Evolutionary conservation across 2,329 filamentous ascomycete genomes (phyloP).

Genomic region (Stachybotrys chlorohalonatus): DNA sequence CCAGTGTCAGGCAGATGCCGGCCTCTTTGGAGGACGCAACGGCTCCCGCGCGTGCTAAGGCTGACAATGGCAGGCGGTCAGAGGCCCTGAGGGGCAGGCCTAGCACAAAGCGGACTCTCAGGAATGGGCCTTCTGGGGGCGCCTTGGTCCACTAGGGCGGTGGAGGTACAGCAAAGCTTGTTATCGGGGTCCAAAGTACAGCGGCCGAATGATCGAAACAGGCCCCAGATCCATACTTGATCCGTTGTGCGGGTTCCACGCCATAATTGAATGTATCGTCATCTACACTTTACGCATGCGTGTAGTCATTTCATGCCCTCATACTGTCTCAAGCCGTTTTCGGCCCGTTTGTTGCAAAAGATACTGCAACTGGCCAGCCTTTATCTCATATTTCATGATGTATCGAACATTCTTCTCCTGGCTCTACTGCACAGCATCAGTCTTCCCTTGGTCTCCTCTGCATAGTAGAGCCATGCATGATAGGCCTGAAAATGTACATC

Average conservation of each 20-base stretch:
- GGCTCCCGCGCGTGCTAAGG: background rate
- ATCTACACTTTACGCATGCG: background rate
- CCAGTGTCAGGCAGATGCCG: constrained; percentile 1
- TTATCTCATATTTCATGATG: no score
- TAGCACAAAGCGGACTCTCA: background rate
- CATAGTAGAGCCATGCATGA: no score
- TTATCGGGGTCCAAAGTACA: background rate
- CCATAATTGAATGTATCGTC: background rate
- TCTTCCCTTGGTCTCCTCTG: background rate
- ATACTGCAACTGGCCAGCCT: no score
- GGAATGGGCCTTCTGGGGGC: background rate
- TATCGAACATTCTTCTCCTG: no score
- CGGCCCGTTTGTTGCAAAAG: no score
- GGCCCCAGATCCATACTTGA: background rate
- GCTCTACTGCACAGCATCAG: no score
- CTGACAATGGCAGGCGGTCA: background rate
- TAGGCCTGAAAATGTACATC: no score
- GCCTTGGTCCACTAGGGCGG: background rate
- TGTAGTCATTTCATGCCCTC: background rate
- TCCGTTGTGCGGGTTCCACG: background rate
- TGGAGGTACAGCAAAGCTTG: background rate
- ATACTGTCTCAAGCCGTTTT: background rate
- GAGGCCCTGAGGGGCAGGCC: background rate
- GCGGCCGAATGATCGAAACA: background rate
- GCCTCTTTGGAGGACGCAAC: background rate